Evolutionary conservation across 129 eudicot species (phyloP), one percentile per base, ranked within the genome.

Genomic region (Oenanthe sinensis): DNA sequence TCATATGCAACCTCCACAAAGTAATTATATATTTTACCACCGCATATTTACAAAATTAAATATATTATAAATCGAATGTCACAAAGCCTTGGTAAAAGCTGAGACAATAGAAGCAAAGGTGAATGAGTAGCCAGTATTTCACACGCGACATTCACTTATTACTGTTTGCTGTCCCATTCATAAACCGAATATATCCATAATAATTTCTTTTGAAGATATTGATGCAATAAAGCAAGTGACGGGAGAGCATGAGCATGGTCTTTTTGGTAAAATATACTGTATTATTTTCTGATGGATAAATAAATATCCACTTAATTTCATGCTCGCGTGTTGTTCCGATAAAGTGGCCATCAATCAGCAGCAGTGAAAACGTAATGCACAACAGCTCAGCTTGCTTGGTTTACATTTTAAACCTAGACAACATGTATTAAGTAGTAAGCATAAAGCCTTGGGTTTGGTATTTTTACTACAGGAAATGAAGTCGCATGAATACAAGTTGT

Each of bases 71-170:
- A n/a, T 60, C 68, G 68, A n/a, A 7, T 60, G 4, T 24, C 33
- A n/a, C 0, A 24, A 2, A 60, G 10, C 6, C 67, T 24, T 8
- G 28, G 68, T 60, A 30, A 24, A 74, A 49, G 77, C 15, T 44
- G n/a, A 22, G 55, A 73, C 74, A 33, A 3, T 9, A 4, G 45
- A 74, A 39, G 77, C 39, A 74, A 74, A 73, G 24, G 74, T 73
- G 48, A 74, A 74, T 45, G 77, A 74, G 77, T 74, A 50, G 22
- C 16, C 60, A 67, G 20, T 8, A 26, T 26, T 82, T 77, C 81
- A 82, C 84, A 77, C 75, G 84, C 81, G 84, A 82, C 77, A 82
- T 24, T 69, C 48, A 82, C 73, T 82, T 77, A 77, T 77, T 81
- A 24, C 40, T 69, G 68, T 60, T 60, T n/a, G 33, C 68, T 8